Evolutionary conservation across 2,329 filamentous ascomycete genomes (phyloP).

Genomic region (Periglandula ipomoeae): DNA sequence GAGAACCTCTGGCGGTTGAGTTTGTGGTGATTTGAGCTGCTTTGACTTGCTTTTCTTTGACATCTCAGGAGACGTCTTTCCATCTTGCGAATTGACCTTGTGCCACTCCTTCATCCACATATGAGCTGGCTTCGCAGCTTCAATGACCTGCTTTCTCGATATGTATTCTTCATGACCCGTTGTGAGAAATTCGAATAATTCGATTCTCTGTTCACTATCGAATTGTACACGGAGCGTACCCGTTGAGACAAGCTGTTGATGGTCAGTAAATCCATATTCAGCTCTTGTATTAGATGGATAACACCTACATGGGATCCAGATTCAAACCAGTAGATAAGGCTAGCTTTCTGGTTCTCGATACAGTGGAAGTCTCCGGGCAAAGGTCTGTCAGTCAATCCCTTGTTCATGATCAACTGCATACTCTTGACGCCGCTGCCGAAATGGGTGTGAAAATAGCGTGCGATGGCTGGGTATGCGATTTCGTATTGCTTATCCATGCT

Average conservation of each 20-base stretch:
- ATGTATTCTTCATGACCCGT: slow-evolving; percentile 75
- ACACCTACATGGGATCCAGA: slow-evolving; percentile 67
- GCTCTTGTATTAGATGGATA: neutral
- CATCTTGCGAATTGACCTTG: slow-evolving; percentile 46
- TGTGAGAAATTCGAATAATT: slow-evolving; percentile 75
- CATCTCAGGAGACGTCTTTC: slow-evolving; percentile 55
- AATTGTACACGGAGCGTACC: slow-evolving; percentile 74
- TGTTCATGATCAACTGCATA: slow-evolving; percentile 79
- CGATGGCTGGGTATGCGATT: slow-evolving; percentile 69
- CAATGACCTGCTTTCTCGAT: slow-evolving; percentile 55
- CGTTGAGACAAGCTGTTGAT: slow-evolving; percentile 59
- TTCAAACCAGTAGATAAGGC: slow-evolving; percentile 82
- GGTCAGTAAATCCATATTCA: neutral
- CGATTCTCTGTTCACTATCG: slow-evolving; percentile 69
- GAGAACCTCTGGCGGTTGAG: slow-evolving; percentile 46
- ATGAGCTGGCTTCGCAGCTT: slow-evolving; percentile 52
- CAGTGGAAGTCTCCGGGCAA: slow-evolving; percentile 57
- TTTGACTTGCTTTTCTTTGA: slow-evolving; percentile 56
- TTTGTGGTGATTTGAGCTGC: slow-evolving; percentile 49
- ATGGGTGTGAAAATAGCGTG: slow-evolving; percentile 83
- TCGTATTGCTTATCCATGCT: slow-evolving; percentile 71
- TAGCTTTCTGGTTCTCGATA: slow-evolving; percentile 68
- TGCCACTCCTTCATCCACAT: slow-evolving; percentile 59
- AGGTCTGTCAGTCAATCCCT: slow-evolving; percentile 43
- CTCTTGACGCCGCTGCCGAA: slow-evolving; percentile 79